These are phyloP conservation scores for Avicennia marina DNA, from an alignment of 257 asterid species.

Conservation along the genomic window DNA sequence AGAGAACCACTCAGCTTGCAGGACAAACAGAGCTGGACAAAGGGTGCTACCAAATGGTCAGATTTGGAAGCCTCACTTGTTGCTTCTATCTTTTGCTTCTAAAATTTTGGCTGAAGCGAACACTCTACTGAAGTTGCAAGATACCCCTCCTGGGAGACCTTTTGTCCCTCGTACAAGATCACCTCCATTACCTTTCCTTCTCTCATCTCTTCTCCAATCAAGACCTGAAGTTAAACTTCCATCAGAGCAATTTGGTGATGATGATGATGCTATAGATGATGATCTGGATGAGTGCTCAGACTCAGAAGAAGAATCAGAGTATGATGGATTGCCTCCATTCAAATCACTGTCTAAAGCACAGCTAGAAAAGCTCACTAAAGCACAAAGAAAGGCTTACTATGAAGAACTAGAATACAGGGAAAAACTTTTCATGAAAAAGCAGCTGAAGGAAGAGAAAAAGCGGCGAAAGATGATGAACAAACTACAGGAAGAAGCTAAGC, in stretches of 20 bases:
- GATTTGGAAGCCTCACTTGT: constrained; percentile 96
- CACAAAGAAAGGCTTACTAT: constrained; percentile 74
- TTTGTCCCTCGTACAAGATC: constrained; percentile 61
- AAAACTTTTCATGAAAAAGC: constrained; percentile 83
- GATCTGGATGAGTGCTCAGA: constrained; percentile 65
- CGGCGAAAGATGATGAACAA: constrained; percentile 77
- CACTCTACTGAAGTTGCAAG: constrained; percentile 87
- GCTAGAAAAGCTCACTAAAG: constrained; percentile 64
- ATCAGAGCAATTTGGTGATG: constrained; percentile 73
- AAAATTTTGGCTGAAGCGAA: constrained; percentile 97
- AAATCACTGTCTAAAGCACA: constrained; percentile 74
- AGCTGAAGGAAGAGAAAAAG: constrained; percentile 79
- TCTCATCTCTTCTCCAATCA: constrained; percentile 89
- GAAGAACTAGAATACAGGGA: constrained; percentile 92
- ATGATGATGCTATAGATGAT: constrained; percentile 53
- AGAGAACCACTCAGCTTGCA: constrained; percentile 94
- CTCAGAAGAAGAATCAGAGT: constrained; percentile 73
- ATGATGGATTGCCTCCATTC: constrained; percentile 88
- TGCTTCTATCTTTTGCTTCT: constrained; percentile 91
- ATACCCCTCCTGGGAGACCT: constrained; percentile 82
- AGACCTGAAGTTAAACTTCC: constrained; percentile 92
- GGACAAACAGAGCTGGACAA: constrained; percentile 97
- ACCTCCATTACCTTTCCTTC: constrained; percentile 80
- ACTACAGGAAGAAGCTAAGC: constrained; percentile 61
- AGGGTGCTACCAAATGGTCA: constrained; percentile 98